Evolutionary conservation across 805 yeast genomes (phyloP), one percentile per base, ranked within the genome.

Genomic region (Grigorovia transvaalensis): DNA sequence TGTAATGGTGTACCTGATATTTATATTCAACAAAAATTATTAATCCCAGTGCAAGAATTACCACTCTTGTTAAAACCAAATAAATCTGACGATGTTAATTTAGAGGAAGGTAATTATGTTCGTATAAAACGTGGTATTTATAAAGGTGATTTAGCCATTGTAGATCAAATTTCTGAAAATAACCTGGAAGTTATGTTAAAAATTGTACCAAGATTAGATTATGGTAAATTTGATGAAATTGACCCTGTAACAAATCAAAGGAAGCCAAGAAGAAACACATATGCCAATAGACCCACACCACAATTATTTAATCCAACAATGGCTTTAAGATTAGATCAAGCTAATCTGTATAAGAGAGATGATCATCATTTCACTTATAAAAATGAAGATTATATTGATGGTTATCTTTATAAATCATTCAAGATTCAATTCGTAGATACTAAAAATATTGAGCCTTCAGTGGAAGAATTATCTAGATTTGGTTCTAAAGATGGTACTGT

Each of bases 151-250:
- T 74, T 93, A 57, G 99, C 96, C 20, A 79, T 88, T 47, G 96
- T 93, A 49, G 96, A 89, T 60, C 89, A 90, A 64, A 77, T 93
- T 56, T 85, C 95, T 54, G 98, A 93, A 63, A 91, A 88, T 64
- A 98, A 96, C 50, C 77, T 93, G 59, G 98, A 91, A 66, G 98
- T 88, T n/a, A 79, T 95, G 61, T 81, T 95, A 59, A 88, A 88
- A 64, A 74, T 93, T 57, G 95, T 93, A 38, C 99, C 99, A 41
- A 81, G 99, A 62, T 71, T 93, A 54, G 97, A 91, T 66, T 91
- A 93, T 68, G 96, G 96, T 53, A 80, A 82, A 57, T 75, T 72
- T 55, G 71, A 70, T 45, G 74, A 71, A 38, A 78, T 77, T 53
- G 87, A 81, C 55, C 84, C 81, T 8, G 67, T 59, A 4, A 67